These are phyloP conservation scores for Citrullus mucosospermus DNA, from an alignment of 306 rosid species.

Conservation along the genomic window DNA sequence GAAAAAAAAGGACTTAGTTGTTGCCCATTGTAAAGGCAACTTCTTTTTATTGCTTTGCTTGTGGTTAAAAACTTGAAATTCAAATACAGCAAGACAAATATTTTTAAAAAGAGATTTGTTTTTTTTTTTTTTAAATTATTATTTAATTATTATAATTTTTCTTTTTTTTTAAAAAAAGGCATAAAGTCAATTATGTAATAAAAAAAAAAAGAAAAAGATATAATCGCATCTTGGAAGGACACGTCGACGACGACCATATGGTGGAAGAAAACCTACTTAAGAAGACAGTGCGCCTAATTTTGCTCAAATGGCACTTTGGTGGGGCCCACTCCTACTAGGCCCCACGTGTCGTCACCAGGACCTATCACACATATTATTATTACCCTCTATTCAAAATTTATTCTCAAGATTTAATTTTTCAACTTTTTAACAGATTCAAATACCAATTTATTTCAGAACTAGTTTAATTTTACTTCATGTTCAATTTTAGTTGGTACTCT, in stretches of 20 bases:
- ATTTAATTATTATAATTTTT: neutral
- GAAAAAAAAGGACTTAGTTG: neutral
- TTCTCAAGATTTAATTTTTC: neutral
- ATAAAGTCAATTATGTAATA: neutral
- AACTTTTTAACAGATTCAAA: neutral
- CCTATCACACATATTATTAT: neutral
- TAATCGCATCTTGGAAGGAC: neutral
- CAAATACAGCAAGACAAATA: neutral
- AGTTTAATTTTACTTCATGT: too few species aligned
- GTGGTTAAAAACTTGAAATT: neutral
- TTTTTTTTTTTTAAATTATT: neutral
- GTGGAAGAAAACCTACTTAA: neutral
- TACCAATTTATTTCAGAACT: too few species aligned
- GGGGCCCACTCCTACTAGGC: neutral
- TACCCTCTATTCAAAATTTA: neutral
- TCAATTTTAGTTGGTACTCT: too few species aligned
- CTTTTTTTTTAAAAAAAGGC: neutral
- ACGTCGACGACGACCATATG: neutral
- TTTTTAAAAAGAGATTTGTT: neutral
- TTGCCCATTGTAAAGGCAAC: neutral
- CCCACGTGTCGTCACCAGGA: neutral
- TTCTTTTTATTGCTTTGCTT: neutral
- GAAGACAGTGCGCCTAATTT: neutral
- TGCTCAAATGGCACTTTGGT: neutral
- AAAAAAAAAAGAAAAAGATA: neutral